Percentiles rank a stretch among this genome's conserved stretches.
Evolutionary conservation across 805 yeast genomes (phyloP).

Genomic region (Huiozyma naganishii): DNA sequence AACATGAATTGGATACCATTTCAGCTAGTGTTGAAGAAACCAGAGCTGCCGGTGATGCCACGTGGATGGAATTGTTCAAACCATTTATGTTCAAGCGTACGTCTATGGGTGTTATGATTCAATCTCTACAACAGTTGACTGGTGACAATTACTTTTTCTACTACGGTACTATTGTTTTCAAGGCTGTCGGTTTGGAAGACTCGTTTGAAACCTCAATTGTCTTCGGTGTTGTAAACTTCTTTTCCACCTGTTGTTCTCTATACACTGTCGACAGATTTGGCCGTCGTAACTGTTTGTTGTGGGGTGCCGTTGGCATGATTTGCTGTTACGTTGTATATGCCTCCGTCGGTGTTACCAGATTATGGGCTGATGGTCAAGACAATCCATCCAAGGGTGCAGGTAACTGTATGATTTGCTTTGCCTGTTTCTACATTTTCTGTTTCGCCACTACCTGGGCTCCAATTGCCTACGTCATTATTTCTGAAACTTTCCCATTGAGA

Average conservation of each 20-base stretch:
- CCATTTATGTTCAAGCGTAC: slow-evolving; percentile 45
- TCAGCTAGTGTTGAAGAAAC: slow-evolving; percentile 54
- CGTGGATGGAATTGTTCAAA: slow-evolving; percentile 54
- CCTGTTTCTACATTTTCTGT: slow-evolving; percentile 63
- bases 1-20: slow-evolving; percentile 47
- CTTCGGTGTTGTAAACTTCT: slow-evolving; percentile 52
- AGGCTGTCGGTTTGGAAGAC: slow-evolving; percentile 51
- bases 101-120: slow-evolving; percentile 44
- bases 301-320: slow-evolving; percentile 42
- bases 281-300: slow-evolving; percentile 38
- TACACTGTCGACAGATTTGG: slow-evolving; percentile 48
- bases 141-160: slow-evolving; percentile 64
- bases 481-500: slow-evolving; percentile 67
- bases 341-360: slow-evolving; percentile 48
- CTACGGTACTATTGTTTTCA: slow-evolving; percentile 54
- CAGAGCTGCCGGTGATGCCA: slow-evolving; percentile 49
- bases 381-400: slow-evolving; percentile 44
- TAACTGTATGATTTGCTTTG: slow-evolving; percentile 59
- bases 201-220: slow-evolving; percentile 52
- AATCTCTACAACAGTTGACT: slow-evolving; percentile 60
- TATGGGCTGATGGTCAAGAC: slow-evolving; percentile 30
- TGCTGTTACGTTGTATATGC: slow-evolving; percentile 43
- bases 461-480: slow-evolving; percentile 52
- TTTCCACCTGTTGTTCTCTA: slow-evolving; percentile 43
- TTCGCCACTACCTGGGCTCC: slow-evolving; percentile 78